Evolutionary conservation across 805 yeast genomes (phyloP).

Genomic region (Candida xyloterini): DNA sequence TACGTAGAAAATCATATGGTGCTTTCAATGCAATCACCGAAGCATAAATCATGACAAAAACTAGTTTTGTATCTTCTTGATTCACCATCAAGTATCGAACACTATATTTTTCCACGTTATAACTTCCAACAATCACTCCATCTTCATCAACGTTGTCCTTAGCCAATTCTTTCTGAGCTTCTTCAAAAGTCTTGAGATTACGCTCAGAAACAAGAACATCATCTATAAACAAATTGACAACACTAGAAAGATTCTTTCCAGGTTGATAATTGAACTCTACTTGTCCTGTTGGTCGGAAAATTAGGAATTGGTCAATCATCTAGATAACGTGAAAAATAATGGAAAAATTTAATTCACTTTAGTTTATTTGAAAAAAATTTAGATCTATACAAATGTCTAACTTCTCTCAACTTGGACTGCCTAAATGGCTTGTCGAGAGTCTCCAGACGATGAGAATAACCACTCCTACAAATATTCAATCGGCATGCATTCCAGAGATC

Average conservation of each 20-base stretch:
- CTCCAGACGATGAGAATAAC: conserved; percentile 76
- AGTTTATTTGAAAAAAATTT: conserved; percentile 1
- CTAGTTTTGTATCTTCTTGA: conserved; percentile 35
- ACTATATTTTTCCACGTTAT: conserved; percentile 39
- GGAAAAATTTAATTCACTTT: background rate
- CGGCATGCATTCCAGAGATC: conserved; percentile 84
- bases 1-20: conserved; percentile 29
- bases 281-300: conserved; percentile 51
- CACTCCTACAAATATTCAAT: conserved; percentile 83
- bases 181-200: conserved; percentile 22
- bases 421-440: conserved; percentile 85
- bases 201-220: conserved; percentile 45
- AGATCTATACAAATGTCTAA: conserved; percentile 13
- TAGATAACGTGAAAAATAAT: background rate
- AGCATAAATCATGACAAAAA: conserved; percentile 42
- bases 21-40: conserved; percentile 32
- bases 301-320: conserved; percentile 48
- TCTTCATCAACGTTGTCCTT: conserved; percentile 25
- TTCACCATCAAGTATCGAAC: conserved; percentile 42
- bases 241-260: conserved; percentile 36
- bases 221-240: conserved; percentile 48
- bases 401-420: conserved; percentile 56
- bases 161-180: conserved; percentile 18
- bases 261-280: conserved; percentile 48
- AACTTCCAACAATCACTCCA: conserved; percentile 26